These are phyloP conservation scores for Pleurotus ostreatus DNA, from an alignment of 768 basidiomycete species.

Conservation along the genomic window DNA sequence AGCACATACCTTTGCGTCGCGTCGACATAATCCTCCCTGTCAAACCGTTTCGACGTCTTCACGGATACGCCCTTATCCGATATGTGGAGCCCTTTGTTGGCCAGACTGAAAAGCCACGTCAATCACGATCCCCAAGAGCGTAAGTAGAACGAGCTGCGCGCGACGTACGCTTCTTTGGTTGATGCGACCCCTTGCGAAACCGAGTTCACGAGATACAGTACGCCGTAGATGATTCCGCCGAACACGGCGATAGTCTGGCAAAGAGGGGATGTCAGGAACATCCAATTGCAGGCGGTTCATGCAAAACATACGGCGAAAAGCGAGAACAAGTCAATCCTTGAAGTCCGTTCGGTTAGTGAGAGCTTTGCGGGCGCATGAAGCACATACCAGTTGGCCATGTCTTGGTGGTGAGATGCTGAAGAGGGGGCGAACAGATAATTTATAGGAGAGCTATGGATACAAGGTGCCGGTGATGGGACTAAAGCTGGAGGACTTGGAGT, in stretches of 20 bases:
- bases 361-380: not conserved
- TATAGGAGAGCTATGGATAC: no score
- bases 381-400: constrained; percentile 3
- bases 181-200: constrained; percentile 40
- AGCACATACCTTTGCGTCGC: constrained; percentile 62
- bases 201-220: constrained; percentile 31
- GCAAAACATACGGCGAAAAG: constrained; percentile 31
- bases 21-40: constrained; percentile 64
- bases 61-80: constrained; percentile 60
- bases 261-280: not conserved
- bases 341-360: not conserved
- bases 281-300: constrained; percentile 14
- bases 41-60: constrained; percentile 57
- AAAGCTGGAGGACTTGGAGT: no score
- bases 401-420: no score
- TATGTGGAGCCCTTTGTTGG: constrained; percentile 51
- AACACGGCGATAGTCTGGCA: constrained; percentile 46
- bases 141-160: not conserved
- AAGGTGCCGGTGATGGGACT: no score
- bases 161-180: constrained; percentile 53
- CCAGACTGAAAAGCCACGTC: constrained; percentile 36
- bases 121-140: not conserved
- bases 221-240: constrained; percentile 40
- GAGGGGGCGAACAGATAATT: no score
- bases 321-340: constrained; percentile 40